Percentiles rank a stretch among this genome's conserved stretches.
Evolutionary conservation across 805 yeast genomes (phyloP).

Genomic region (Debaryomyces hansenii): DNA sequence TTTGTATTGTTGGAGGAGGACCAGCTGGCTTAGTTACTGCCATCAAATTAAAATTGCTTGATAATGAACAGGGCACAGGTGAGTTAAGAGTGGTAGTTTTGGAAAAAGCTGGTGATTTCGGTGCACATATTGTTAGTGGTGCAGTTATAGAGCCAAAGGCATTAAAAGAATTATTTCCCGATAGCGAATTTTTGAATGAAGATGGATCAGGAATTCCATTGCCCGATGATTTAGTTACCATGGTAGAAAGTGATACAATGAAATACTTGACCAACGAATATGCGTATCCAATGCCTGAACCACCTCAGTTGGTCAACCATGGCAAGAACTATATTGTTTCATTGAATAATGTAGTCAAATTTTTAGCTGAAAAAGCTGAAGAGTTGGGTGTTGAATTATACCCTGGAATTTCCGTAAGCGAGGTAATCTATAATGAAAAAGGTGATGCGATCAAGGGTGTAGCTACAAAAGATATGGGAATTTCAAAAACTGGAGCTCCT

Average conservation of each 20-base stretch:
- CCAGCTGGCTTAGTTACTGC: slow-evolving; percentile 98
- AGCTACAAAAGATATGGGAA: slow-evolving; percentile 92
- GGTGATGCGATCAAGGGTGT: slow-evolving; percentile 74
- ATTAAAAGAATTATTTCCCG: slow-evolving; percentile 78
- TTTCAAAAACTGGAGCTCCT: slow-evolving; percentile 72
- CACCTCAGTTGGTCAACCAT: slow-evolving; percentile 83
- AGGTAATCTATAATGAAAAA: slow-evolving; percentile 58
- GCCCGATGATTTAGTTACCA: slow-evolving; percentile 74
- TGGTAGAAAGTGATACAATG: slow-evolving; percentile 75
- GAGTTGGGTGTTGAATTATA: slow-evolving; percentile 92
- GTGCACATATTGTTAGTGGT: slow-evolving; percentile 89
- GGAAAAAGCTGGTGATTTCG: slow-evolving; percentile 92
- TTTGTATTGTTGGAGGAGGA: slow-evolving; percentile 96
- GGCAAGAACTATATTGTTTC: slow-evolving; percentile 85
- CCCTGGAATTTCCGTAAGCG: slow-evolving; percentile 85
- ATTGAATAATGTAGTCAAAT: slow-evolving; percentile 74
- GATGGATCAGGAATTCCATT: slow-evolving; percentile 66
- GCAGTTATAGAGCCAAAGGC: slow-evolving; percentile 93
- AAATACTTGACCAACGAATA: slow-evolving; percentile 60
- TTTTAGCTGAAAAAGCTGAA: slow-evolving; percentile 86
- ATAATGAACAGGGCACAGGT: slow-evolving; percentile 59
- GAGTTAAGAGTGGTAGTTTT: slow-evolving; percentile 82
- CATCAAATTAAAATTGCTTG: slow-evolving; percentile 82
- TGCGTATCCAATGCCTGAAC: slow-evolving; percentile 81
- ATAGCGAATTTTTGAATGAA: slow-evolving; percentile 50